Conservation (phyloP, 805 yeast genomes). For the Kodamaea leandrae region DNA sequence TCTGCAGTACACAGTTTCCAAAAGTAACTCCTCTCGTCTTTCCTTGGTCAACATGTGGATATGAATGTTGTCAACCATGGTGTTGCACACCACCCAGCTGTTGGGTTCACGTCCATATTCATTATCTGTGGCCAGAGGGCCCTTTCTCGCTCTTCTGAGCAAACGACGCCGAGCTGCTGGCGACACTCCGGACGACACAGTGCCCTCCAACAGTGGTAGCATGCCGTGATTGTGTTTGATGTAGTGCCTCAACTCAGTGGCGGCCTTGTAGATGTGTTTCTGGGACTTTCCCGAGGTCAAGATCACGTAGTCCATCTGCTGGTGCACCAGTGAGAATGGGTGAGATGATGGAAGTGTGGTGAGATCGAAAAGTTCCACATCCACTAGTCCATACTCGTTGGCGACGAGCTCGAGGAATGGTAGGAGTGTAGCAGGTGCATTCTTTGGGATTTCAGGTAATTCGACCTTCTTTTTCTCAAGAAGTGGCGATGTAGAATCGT, state of each 20-base stretch:
- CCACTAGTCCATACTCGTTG: conserved; percentile 61
- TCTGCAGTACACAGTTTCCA: conserved; percentile 67
- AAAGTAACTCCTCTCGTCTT: conserved; percentile 63
- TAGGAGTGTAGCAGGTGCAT: conserved; percentile 53
- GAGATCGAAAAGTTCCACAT: conserved; percentile 64
- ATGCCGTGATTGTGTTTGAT: conserved; percentile 47
- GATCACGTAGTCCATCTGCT: conserved; percentile 39
- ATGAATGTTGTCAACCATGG: conserved; percentile 57
- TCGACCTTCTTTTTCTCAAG: conserved; percentile 20
- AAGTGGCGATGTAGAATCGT: conserved; percentile 34
- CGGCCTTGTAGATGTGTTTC: conserved; percentile 72
- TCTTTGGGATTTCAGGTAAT: conserved; percentile 58
- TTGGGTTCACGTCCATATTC: conserved; percentile 59
- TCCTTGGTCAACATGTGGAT: conserved; percentile 73
- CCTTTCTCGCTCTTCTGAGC: conserved; percentile 53
- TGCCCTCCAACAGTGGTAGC: conserved; percentile 66
- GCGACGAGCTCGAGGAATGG: conserved; percentile 48
- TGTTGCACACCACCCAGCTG: conserved; percentile 82
- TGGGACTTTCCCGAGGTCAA: conserved; percentile 75
- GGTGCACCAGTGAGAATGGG: conserved; percentile 27
- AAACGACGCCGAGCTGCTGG: conserved; percentile 38
- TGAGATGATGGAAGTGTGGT: conserved; percentile 35
- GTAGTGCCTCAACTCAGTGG: conserved; percentile 52
- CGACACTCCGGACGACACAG: conserved; percentile 53
- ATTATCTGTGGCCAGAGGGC: conserved; percentile 49